A percentile compares a stretch with the other conserved stretches of the same genome.
phyloP scores from a whole-genome alignment of 805 yeast species.

The Nakazawaea ernobii region DNA sequence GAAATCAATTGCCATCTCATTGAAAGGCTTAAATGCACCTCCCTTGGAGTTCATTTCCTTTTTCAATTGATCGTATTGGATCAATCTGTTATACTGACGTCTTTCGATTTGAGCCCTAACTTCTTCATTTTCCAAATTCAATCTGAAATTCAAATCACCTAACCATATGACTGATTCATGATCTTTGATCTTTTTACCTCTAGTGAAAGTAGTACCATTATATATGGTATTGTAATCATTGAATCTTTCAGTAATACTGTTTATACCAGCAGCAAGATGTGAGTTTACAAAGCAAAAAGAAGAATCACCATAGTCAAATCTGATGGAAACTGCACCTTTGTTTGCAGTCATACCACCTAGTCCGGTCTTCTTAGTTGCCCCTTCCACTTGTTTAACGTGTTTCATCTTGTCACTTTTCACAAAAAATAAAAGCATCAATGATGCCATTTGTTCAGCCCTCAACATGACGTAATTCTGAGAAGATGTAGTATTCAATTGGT shows the following conservation, averaged over 20 bases:
- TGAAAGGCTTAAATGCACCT: conserved; percentile 74
- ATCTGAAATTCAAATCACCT: conserved; percentile 91
- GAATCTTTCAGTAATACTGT: conserved; percentile 76
- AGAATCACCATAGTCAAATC: conserved; percentile 45
- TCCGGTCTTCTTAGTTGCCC: conserved; percentile 84
- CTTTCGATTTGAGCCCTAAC: conserved; percentile 39
- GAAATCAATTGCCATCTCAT: conserved; percentile 74
- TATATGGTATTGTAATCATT: conserved; percentile 78
- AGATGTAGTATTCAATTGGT: conserved; percentile 45
- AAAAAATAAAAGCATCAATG: conserved; percentile 58
- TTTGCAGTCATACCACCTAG: conserved; percentile 81
- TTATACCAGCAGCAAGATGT: conserved; percentile 92
- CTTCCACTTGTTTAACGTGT: conserved; percentile 70
- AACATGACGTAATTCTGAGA: conserved; percentile 48
- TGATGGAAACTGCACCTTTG: conserved; percentile 55
- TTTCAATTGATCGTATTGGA: conserved; percentile 73
- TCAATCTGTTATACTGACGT: conserved; percentile 26
- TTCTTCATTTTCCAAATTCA: conserved; percentile 62
- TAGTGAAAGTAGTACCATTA: conserved; percentile 61
- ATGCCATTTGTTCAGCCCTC: conserved; percentile 72
- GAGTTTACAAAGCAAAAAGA: conserved; percentile 76
- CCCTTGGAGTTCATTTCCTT: conserved; percentile 61
- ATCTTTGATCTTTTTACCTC: conserved; percentile 54
- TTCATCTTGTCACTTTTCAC: conserved; percentile 43
- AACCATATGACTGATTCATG: conserved; percentile 84